phyloP scores from a whole-genome alignment of 331 rosid species.

The Pyracantha coccinea region DNA sequence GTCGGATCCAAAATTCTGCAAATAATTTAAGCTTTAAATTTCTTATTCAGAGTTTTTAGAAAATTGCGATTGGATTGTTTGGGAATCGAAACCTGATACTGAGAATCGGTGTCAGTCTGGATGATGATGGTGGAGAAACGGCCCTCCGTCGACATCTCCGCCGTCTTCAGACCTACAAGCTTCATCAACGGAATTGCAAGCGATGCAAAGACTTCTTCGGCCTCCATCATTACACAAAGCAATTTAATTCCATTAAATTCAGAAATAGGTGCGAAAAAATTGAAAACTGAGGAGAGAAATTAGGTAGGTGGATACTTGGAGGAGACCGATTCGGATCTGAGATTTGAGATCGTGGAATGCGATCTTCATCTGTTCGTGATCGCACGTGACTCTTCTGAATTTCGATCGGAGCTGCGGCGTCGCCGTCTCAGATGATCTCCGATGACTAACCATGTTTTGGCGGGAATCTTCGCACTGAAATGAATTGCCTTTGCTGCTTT shows the following conservation, averaged over 20 bases:
- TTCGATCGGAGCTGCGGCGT: background rate
- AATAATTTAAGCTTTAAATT: background rate
- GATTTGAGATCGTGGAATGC: background rate
- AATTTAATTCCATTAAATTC: background rate
- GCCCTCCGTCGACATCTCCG: slow-evolving; percentile 2
- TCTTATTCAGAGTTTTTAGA: background rate
- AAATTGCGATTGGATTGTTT: background rate
- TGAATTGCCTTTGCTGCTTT: background rate
- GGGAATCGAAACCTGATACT: background rate
- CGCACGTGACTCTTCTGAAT: background rate
- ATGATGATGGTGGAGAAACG: slow-evolving; percentile 4
- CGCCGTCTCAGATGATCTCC: background rate
- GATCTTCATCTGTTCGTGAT: slow-evolving; percentile 2
- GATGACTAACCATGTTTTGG: slow-evolving; percentile 2
- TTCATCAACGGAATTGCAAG: slow-evolving; percentile 6
- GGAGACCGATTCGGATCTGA: slow-evolving; percentile 7
- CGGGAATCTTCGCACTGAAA: background rate
- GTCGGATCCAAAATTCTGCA: background rate
- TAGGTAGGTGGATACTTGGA: background rate
- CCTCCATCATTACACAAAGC: background rate
- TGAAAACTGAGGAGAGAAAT: background rate
- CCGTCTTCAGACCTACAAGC: slow-evolving; percentile 10
- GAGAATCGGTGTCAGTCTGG: background rate
- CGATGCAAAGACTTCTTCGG: slow-evolving; percentile 1
- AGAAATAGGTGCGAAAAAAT: background rate